Percentiles rank a stretch among this genome's conserved stretches.
Evolutionary conservation across 2,329 filamentous ascomycete species (phyloP).

Genomic region (Cercospora sp.): DNA sequence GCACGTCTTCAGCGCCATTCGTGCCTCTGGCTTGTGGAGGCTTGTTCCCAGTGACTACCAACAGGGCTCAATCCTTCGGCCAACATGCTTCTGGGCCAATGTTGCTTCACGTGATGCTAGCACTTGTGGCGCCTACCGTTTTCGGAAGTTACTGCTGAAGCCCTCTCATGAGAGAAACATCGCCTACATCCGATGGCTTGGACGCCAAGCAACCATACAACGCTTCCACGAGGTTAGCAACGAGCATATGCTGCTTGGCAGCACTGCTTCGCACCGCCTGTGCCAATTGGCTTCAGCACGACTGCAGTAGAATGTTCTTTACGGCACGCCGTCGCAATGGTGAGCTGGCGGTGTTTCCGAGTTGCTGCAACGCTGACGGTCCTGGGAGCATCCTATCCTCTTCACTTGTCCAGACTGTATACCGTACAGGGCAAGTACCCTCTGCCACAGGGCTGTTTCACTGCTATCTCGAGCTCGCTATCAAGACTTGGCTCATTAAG

Average conservation of each 20-base stretch:
- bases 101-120: not conserved
- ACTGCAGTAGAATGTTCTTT: not conserved
- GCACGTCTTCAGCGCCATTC: not conserved
- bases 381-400: not conserved
- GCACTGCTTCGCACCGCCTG: not conserved
- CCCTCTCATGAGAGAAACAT: not conserved
- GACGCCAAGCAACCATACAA: not conserved
- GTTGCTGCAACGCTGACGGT: not conserved
- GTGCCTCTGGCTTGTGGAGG: not conserved
- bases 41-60: not conserved
- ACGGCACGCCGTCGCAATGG: not conserved
- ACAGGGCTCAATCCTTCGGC: conserved; percentile 1
- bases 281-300: not conserved
- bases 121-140: not conserved
- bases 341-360: not conserved
- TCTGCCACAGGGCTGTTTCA: not conserved
- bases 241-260: not conserved
- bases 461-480: conserved; percentile 1
- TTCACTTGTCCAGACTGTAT: not conserved
- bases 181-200: not conserved
- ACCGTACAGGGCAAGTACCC: not conserved
- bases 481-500: not conserved
- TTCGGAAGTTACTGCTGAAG: not conserved
- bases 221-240: conserved; percentile 3
- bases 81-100: not conserved